Base-by-base conservation (phyloP, 2,329 filamentous ascomycete species). In the Cladosporium oxysporum region DNA sequence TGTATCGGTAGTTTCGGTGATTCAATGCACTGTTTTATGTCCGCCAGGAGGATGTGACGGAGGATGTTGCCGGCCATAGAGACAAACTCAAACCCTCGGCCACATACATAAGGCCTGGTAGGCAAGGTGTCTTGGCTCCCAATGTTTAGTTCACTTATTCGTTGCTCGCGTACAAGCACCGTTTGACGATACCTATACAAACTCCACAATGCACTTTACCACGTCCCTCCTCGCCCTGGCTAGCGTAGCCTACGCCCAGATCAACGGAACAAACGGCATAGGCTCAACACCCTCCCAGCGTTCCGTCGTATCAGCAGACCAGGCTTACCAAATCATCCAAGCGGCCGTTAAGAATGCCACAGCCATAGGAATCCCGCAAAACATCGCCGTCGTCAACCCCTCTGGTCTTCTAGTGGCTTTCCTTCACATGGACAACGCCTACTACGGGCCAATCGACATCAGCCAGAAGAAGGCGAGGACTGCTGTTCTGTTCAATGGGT, bases 401-500 rank as follows among this genome's bases (percentile, higher is more conserved):
- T 71, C 69, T 5, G 69, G 69, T 26, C 62, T 70, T 41, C 68
- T 75, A 33, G 71, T 75, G 31, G 73, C 70, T 16, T 73, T 75
- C 67, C 64, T 74, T n/a, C 69, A 71, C n/a, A 75, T 72, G 70
- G 73, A 74, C 64, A 73, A 74, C 58, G 70, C 73, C 23, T 74
- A 67, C 61, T 69, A 73, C 23, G 70, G 66, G 23, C 70, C 66
- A 35, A 68, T 73, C 33, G 71, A 74, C 59, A 73, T 75, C 55
- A 68, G 64, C 55, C 73, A 71, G 52, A 74, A 73, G 66, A 74
- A 75, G 53, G 73, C 73, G n/a, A 70, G 71, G 62, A 74, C 72
- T 0, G 69, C 70, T 6, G 69, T 71, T 11, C 66, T 70, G 26
- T 74, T 74, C 69, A 74, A 74, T 41, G 73, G 73, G 11, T 62